Percentiles rank a stretch among this genome's conserved stretches.
These are phyloP conservation scores for Mrakia hoshinonis DNA, from an alignment of 768 basidiomycete species.

Conservation along the genomic window DNA sequence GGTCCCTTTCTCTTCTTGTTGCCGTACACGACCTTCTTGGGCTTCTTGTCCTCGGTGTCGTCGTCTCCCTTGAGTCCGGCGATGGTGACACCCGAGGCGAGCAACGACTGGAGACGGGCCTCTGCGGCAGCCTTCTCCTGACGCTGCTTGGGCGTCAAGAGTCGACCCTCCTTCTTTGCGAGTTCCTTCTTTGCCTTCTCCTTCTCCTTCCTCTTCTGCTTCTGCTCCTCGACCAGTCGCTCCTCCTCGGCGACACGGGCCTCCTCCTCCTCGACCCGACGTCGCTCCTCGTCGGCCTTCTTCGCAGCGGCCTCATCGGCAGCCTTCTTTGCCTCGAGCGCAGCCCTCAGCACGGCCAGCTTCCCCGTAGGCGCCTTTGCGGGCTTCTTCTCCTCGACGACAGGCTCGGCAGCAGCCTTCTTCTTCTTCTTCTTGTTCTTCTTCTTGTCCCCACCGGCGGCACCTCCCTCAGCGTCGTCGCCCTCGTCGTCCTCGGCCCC, in stretches of 20 bases:
- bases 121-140: slow-evolving; percentile 85
- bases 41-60: slow-evolving; percentile 38
- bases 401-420: slow-evolving; percentile 49
- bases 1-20: slow-evolving; percentile 66
- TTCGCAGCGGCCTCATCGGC: slow-evolving; percentile 72
- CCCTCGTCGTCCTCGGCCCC: slow-evolving; percentile 58
- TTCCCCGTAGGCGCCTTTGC: slow-evolving; percentile 52
- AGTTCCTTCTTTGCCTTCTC: slow-evolving; percentile 79
- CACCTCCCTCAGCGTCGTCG: slow-evolving; percentile 51
- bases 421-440: slow-evolving; percentile 73
- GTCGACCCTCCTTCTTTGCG: slow-evolving; percentile 84
- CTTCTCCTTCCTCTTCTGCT: slow-evolving; percentile 52
- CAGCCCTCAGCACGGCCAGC: slow-evolving; percentile 59
- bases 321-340: slow-evolving; percentile 86
- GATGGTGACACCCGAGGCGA: slow-evolving; percentile 80
- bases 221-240: slow-evolving; percentile 68
- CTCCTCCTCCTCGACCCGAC: slow-evolving; percentile 83
- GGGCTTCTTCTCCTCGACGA: slow-evolving; percentile 37
- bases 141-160: slow-evolving; percentile 96
- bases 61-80: slow-evolving; percentile 69
- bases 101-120: slow-evolving; percentile 76
- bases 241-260: slow-evolving; percentile 66
- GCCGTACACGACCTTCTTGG: slow-evolving; percentile 74
- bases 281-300: slow-evolving; percentile 64
- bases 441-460: slow-evolving; percentile 39